Conservation (phyloP, 2,329 filamentous ascomycete species). For the Aaosphaeria pasadenensis region DNA sequence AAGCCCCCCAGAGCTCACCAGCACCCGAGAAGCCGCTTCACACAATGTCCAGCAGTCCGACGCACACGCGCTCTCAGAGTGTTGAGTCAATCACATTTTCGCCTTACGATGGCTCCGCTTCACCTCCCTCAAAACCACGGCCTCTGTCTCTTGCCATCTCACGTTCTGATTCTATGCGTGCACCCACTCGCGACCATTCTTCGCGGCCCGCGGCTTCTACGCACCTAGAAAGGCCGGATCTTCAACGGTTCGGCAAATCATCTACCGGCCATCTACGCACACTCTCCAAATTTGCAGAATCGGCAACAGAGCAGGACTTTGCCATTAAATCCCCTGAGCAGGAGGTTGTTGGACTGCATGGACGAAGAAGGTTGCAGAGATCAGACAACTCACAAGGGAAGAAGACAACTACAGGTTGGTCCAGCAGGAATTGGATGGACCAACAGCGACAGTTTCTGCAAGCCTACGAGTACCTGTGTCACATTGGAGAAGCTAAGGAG, state of each 20-base stretch:
- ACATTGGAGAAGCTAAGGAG: constrained; percentile 97
- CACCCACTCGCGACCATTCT: constrained; percentile 32
- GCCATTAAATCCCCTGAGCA: constrained; percentile 73
- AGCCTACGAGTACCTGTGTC: constrained; percentile 97
- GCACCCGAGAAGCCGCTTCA: constrained; percentile 23
- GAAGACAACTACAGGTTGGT: constrained; percentile 61
- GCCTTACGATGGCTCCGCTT: constrained; percentile 49
- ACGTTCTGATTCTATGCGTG: constrained; percentile 36
- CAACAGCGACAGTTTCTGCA: constrained; percentile 94
- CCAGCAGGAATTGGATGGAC: constrained; percentile 95
- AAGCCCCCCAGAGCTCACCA: constrained; percentile 29
- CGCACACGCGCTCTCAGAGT: constrained; percentile 34
- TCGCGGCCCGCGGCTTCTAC: constrained; percentile 23
- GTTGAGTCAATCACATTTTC: constrained; percentile 37
- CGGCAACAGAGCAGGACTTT: constrained; percentile 74
- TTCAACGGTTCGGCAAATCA: constrained; percentile 80
- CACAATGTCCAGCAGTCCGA: constrained; percentile 8
- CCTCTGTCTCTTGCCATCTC: constrained; percentile 42
- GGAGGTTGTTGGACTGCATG: constrained; percentile 84
- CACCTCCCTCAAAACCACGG: constrained; percentile 41
- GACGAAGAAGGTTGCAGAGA: constrained; percentile 78
- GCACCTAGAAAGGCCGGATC: constrained; percentile 52
- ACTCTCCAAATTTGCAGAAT: constrained; percentile 77
- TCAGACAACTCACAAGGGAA: constrained; percentile 54
- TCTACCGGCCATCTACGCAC: constrained; percentile 87